Evolutionary conservation across 305 asterid genomes (phyloP), one percentile per base, ranked within the genome.

Genomic region (Fraxinus baroniana): DNA sequence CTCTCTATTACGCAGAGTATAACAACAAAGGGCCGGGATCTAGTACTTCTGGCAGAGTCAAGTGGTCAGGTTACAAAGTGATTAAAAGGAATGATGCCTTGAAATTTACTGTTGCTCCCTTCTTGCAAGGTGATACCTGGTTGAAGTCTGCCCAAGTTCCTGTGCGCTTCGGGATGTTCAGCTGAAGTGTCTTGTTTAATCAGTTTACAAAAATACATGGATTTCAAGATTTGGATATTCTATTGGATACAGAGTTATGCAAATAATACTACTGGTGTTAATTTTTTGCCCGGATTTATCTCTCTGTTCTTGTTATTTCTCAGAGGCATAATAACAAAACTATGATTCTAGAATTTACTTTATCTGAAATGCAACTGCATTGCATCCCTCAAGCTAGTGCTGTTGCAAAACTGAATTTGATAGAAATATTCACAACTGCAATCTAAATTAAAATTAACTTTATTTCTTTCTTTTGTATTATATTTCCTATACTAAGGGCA

Each of bases 81-180:
- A 75, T 79, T 1, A 82, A 76, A 30, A 87, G 75, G 77, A 95
- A 91, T 0, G 95, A 90, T 17, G 98, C 96, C 0, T 5, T 75
- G 85, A 85, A 81, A 22, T 95, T 62, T n/a, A 92, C 94, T 0
- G 89, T 91, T 1, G 93, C 86, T 10, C 88, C 95, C 0, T 95
- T 95, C 82, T 80, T 95, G 73, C 96, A 95, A 70, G 98, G 95
- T 0, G 93, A 92, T 6, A 77, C 66, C 41, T 95, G 98, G 98
- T 57, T 93, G 37, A 90, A 88, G 76, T 79, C 37, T 2, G 68
- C 52, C 0, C 80, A 72, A 26, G 86, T 92, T 74, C 97, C 97
- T 1, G 93, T 91, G 15, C 92, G 89, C 55, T 89, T 90, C 36
- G 94, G 97, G 80, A 86, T 94, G 84, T 88, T 80, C 78, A 72